Evolutionary conservation across 164 flowering plant genomes (phyloP).

Genomic region (Dillenia turbinata): DNA sequence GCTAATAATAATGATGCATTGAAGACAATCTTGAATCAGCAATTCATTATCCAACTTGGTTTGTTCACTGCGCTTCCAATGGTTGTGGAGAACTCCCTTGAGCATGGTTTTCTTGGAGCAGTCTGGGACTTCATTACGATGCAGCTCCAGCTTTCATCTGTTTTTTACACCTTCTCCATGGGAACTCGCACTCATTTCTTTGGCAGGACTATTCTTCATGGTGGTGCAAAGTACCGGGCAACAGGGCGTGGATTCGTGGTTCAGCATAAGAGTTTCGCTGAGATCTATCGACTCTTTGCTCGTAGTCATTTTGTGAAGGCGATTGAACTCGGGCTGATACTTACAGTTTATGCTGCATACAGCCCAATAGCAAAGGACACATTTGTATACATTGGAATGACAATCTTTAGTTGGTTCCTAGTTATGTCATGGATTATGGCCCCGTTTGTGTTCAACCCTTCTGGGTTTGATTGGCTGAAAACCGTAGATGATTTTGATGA

Average conservation of each 20-base stretch:
- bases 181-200: constrained; percentile 67
- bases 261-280: constrained; percentile 59
- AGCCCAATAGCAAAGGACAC: constrained; percentile 41
- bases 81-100: constrained; percentile 60
- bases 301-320: constrained; percentile 68
- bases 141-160: constrained; percentile 64
- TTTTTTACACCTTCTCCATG: constrained; percentile 66
- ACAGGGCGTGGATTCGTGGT: constrained; percentile 76
- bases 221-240: constrained; percentile 70
- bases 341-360: constrained; percentile 47
- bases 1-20: constrained; percentile 41
- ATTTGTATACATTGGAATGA: constrained; percentile 51
- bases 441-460: constrained; percentile 63
- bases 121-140: constrained; percentile 57
- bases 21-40: constrained; percentile 56
- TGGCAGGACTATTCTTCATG: constrained; percentile 67
- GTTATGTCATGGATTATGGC: constrained; percentile 64
- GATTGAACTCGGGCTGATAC: constrained; percentile 57
- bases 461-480: constrained; percentile 68
- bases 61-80: constrained; percentile 63
- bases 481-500: constrained; percentile 61
- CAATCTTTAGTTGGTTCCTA: constrained; percentile 59
- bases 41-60: constrained; percentile 62
- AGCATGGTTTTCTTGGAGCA: constrained; percentile 55
- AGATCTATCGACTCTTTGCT: constrained; percentile 56